A percentile compares a stretch with the other conserved stretches of the same genome.
Conservation (phyloP, 345 rosid species). For the Raphanus raphanistrum region DNA sequence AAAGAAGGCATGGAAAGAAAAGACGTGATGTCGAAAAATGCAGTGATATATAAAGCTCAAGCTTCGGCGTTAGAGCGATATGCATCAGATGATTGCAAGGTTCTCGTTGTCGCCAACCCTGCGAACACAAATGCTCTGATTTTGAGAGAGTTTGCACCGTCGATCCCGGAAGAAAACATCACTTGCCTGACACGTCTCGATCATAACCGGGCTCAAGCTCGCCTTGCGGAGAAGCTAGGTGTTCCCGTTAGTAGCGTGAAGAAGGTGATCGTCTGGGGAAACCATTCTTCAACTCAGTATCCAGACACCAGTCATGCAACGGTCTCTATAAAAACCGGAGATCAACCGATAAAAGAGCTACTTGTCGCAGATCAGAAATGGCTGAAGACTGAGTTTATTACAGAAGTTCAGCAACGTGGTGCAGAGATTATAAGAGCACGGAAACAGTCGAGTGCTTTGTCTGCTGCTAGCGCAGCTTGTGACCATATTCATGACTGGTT, state of each 20-base stretch:
- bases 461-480: conserved; percentile 86
- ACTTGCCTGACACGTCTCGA: conserved; percentile 84
- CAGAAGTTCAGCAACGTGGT: conserved; percentile 69
- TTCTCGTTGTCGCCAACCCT: conserved; percentile 78
- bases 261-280: conserved; percentile 82
- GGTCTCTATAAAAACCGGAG: conserved; percentile 42
- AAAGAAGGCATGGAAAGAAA: conserved; percentile 80
- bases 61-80: conserved; percentile 73
- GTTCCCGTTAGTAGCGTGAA: conserved; percentile 61
- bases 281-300: conserved; percentile 90
- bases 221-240: conserved; percentile 61
- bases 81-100: conserved; percentile 83
- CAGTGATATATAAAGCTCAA: conserved; percentile 73
- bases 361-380: conserved; percentile 55
- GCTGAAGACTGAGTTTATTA: conserved; percentile 65
- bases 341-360: conserved; percentile 50
- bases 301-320: conserved; percentile 82
- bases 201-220: conserved; percentile 79
- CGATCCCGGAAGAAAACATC: conserved; percentile 72
- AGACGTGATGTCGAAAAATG: conserved; percentile 70
- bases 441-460: conserved; percentile 69
- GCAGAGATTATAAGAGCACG: conserved; percentile 66
- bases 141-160: conserved; percentile 80
- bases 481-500: conserved; percentile 87
- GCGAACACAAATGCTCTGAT: conserved; percentile 87